Percentiles rank a stretch among this genome's conserved stretches.
phyloP scores from a whole-genome alignment of 176 grass and related monocot genomes.

The Oryza glumipatula region DNA sequence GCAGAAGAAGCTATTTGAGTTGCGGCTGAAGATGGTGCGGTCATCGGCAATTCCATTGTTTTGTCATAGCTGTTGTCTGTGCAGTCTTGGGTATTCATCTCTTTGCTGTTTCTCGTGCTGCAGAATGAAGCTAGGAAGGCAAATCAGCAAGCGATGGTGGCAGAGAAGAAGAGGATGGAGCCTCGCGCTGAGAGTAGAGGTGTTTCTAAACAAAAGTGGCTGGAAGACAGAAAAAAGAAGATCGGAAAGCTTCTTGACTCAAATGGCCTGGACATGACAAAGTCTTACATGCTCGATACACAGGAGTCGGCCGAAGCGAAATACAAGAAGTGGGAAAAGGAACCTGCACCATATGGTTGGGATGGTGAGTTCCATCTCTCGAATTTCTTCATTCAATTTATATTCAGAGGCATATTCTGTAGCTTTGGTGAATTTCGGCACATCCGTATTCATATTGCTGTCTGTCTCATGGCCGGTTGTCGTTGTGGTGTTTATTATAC shows the following conservation, averaged over 20 bases:
- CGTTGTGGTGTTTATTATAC: background rate
- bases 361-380: slow-evolving; percentile 60
- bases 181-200: slow-evolving; percentile 73
- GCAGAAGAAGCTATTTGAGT: slow-evolving; percentile 75
- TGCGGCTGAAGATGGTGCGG: slow-evolving; percentile 87
- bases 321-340: slow-evolving; percentile 99
- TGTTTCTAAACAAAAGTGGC: slow-evolving; percentile 96
- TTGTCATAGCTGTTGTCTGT: background rate
- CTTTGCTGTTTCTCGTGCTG: background rate
- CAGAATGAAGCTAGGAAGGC: slow-evolving; percentile 95
- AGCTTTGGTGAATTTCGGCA: background rate
- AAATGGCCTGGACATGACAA: slow-evolving; percentile 90
- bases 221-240: slow-evolving; percentile 95
- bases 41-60: background rate
- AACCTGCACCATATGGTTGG: slow-evolving; percentile 87
- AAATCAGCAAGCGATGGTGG: slow-evolving; percentile 91
- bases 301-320: slow-evolving; percentile 78
- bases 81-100: background rate
- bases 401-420: background rate
- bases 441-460: background rate
- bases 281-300: slow-evolving; percentile 94
- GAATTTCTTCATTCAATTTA: background rate
- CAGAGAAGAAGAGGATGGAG: slow-evolving; percentile 90
- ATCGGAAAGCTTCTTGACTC: slow-evolving; percentile 93
- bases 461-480: background rate